A percentile compares a stretch with the other conserved stretches of the same genome.
phyloP scores from a whole-genome alignment of 805 yeast species.

The Starmerella riodocensis region DNA sequence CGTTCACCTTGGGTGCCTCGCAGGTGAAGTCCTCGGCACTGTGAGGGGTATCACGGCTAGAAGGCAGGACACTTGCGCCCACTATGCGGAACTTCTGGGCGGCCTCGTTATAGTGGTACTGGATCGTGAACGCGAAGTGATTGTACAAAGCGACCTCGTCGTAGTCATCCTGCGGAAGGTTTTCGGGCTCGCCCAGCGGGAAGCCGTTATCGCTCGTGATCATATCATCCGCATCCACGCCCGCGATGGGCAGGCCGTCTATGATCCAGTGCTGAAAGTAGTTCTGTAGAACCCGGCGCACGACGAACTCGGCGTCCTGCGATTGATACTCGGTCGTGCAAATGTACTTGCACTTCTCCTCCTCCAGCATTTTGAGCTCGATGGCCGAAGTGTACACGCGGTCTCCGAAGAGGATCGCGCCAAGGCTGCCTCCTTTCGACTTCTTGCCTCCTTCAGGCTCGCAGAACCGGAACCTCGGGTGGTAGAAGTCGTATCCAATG shows the following conservation, averaged over 20 bases:
- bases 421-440: slow-evolving; percentile 78
- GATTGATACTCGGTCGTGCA: slow-evolving; percentile 50
- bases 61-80: slow-evolving; percentile 70
- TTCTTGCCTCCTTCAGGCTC: slow-evolving; percentile 48
- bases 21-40: slow-evolving; percentile 26
- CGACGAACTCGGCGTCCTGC: slow-evolving; percentile 60
- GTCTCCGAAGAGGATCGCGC: slow-evolving; percentile 90
- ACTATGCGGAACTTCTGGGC: slow-evolving; percentile 69
- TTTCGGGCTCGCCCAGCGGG: slow-evolving; percentile 37
- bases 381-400: slow-evolving; percentile 89
- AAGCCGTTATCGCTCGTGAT: slow-evolving; percentile 21
- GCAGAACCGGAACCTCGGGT: slow-evolving; percentile 74
- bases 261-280: slow-evolving; percentile 84
- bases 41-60: slow-evolving; percentile 37
- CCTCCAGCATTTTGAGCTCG: slow-evolving; percentile 61
- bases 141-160: slow-evolving; percentile 37
- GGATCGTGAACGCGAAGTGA: slow-evolving; percentile 67
- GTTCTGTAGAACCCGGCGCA: slow-evolving; percentile 65
- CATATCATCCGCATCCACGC: slow-evolving; percentile 31
- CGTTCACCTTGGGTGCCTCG: slow-evolving; percentile 16
- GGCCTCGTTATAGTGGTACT: slow-evolving; percentile 59
- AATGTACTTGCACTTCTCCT: slow-evolving; percentile 51
- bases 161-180: slow-evolving; percentile 38
- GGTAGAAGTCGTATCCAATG: slow-evolving; percentile 44
- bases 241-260: slow-evolving; percentile 91